phyloP scores from a whole-genome alignment of 345 rosid species.

The Camelina neglecta region DNA sequence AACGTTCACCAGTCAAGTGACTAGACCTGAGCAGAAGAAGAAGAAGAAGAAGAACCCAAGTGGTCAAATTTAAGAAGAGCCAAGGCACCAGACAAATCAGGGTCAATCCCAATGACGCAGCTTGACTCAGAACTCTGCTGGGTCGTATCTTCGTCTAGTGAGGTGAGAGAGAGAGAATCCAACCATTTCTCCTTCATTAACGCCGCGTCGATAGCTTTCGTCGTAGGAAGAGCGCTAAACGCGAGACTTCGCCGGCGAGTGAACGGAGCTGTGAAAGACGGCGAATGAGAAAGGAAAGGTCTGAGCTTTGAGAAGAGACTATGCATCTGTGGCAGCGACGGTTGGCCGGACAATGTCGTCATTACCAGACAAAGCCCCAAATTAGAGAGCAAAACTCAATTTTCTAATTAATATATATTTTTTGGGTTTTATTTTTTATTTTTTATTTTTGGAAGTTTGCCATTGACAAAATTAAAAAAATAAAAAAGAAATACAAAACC shows the following conservation, averaged over 20 bases:
- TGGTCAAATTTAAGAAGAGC: constrained; percentile 64
- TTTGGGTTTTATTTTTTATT: no score
- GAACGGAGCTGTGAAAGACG: constrained; percentile 15
- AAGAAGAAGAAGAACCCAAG: constrained; percentile 51
- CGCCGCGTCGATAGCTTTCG: constrained; percentile 43
- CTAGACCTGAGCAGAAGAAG: constrained; percentile 58
- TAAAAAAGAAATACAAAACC: no score
- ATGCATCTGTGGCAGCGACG: constrained; percentile 42
- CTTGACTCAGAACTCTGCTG: constrained; percentile 38
- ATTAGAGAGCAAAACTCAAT: background rate
- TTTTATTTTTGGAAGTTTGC: no score
- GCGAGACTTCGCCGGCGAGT: constrained; percentile 10
- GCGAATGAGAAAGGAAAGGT: constrained; percentile 31
- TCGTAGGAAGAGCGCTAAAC: constrained; percentile 24
- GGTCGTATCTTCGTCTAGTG: constrained; percentile 28
- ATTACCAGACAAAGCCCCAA: constrained; percentile 28
- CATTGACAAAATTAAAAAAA: no score
- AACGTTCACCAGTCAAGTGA: background rate
- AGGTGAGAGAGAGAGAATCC: constrained; percentile 61
- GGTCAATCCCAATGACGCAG: constrained; percentile 85
- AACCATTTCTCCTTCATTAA: constrained; percentile 65
- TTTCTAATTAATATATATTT: no score
- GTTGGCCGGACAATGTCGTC: constrained; percentile 25
- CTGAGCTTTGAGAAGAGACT: constrained; percentile 45
- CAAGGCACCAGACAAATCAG: constrained; percentile 81